These are phyloP conservation scores for Colletotrichum tropicicola DNA, from an alignment of 2,329 filamentous ascomycete species.

Conservation along the genomic window DNA sequence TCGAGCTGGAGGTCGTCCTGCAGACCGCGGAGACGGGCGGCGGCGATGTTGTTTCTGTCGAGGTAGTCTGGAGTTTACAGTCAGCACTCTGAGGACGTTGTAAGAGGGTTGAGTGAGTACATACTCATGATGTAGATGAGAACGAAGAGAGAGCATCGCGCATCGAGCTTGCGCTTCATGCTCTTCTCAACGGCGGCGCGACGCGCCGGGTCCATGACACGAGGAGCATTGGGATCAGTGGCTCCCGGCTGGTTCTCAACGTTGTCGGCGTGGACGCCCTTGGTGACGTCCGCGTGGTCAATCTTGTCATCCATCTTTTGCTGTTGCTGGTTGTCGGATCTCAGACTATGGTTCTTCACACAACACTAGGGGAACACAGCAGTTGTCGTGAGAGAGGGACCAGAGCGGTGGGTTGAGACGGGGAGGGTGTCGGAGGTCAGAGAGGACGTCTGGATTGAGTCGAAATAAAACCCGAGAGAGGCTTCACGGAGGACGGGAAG, in stretches of 20 bases:
- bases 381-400: neutral
- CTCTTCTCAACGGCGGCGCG: constrained; percentile 68
- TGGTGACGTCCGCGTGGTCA: constrained; percentile 1
- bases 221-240: constrained; percentile 13
- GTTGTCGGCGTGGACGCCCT: constrained; percentile 9
- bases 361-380: neutral
- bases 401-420: neutral
- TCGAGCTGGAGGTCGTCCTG: constrained; percentile 66
- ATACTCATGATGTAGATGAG: constrained; percentile 72
- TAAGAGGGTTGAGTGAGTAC: neutral
- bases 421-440: neutral
- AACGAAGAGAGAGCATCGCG: constrained; percentile 73
- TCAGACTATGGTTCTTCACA: neutral
- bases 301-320: constrained; percentile 27
- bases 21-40: constrained; percentile 71
- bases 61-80: constrained; percentile 69
- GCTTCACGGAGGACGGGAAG: neutral
- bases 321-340: constrained; percentile 8
- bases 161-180: constrained; percentile 76
- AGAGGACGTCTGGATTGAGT: constrained; percentile 19
- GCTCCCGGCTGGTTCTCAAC: constrained; percentile 11
- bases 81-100: constrained; percentile 64
- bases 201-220: constrained; percentile 51
- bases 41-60: constrained; percentile 74
- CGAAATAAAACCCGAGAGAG: neutral